phyloP scores from a whole-genome alignment of 169 alveolate species.

The Plasmodium yoelii region DNA sequence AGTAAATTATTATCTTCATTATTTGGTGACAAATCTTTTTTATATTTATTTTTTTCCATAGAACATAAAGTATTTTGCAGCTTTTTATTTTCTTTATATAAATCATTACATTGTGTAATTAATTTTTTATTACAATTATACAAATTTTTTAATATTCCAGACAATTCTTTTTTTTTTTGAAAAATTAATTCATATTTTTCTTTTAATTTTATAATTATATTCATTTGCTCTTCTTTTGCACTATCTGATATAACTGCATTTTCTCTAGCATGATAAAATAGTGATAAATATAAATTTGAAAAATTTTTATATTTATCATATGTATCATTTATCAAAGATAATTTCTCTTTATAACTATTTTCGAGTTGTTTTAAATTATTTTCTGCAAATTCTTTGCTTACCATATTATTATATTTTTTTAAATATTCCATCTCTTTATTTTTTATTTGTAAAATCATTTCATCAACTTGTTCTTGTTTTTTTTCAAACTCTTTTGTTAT shows the following conservation, averaged over 20 bases:
- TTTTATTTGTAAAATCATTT: constrained; percentile 70
- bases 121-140: constrained; percentile 52
- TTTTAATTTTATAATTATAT: constrained; percentile 35
- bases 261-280: constrained; percentile 60
- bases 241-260: constrained; percentile 43
- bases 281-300: constrained; percentile 30
- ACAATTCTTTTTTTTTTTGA: constrained; percentile 45
- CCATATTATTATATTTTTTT: constrained; percentile 32
- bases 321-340: constrained; percentile 19
- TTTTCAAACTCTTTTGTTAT: constrained; percentile 72
- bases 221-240: constrained; percentile 67
- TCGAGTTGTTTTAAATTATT: constrained; percentile 43
- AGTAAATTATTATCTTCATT: constrained; percentile 39
- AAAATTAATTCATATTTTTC: constrained; percentile 36
- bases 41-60: background rate
- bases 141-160: constrained; percentile 14
- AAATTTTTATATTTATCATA: constrained; percentile 57
- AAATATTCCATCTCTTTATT: constrained; percentile 48
- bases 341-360: constrained; percentile 30
- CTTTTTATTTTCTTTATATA: constrained; percentile 34
- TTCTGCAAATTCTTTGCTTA: constrained; percentile 41
- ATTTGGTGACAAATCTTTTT: background rate
- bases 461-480: constrained; percentile 73
- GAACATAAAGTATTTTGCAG: background rate
- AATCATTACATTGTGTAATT: constrained; percentile 26